phyloP scores from a whole-genome alignment of 2,329 filamentous ascomycete species.

The Ustulina deusta region DNA sequence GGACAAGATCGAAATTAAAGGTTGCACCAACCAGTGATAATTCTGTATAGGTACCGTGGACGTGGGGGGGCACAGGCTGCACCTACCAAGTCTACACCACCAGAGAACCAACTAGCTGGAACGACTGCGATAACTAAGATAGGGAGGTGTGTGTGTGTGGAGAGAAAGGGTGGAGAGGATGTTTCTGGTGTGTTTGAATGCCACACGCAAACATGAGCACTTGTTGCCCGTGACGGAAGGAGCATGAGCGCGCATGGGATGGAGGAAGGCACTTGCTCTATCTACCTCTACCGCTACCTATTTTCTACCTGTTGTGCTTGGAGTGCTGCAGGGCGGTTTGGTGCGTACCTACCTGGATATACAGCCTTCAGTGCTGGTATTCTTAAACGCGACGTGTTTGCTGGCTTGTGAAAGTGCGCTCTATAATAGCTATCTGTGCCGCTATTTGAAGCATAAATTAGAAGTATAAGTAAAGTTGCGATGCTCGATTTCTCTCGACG shows the following conservation, averaged over 20 bases:
- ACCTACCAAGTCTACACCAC: slow-evolving; percentile 27
- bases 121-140: not conserved
- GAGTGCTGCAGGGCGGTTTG: not conserved
- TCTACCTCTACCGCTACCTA: slow-evolving; percentile 5
- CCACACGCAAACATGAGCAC: slow-evolving; percentile 16
- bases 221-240: slow-evolving; percentile 4
- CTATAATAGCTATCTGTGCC: not conserved
- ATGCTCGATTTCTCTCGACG: not conserved
- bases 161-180: not conserved
- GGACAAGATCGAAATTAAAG: slow-evolving; percentile 35
- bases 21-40: slow-evolving; percentile 25
- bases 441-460: not conserved
- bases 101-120: not conserved
- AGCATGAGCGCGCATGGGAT: not conserved
- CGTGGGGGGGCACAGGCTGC: slow-evolving; percentile 21
- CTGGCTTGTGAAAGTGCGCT: not conserved
- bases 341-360: slow-evolving; percentile 16
- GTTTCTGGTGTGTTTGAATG: slow-evolving; percentile 34
- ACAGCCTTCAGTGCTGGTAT: not conserved
- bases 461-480: not conserved
- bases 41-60: slow-evolving; percentile 9
- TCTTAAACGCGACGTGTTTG: not conserved
- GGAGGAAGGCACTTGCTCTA: slow-evolving; percentile 23
- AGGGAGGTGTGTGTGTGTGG: not conserved
- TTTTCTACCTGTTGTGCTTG: not conserved